phyloP scores from a whole-genome alignment of 73 alveolate species.

The Paramecium pentaurelia region DNA sequence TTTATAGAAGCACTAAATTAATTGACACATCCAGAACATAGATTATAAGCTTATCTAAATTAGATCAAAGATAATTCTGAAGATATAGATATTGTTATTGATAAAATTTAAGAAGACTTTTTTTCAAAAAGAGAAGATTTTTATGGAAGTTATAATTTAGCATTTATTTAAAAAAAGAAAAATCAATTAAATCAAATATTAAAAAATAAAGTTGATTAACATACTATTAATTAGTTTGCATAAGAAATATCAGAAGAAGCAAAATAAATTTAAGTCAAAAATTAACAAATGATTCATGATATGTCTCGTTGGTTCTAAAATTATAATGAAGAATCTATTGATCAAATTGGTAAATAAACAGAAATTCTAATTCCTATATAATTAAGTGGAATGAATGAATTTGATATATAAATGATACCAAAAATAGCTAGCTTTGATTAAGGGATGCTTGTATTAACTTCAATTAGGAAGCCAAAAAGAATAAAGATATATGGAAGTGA shows the following conservation, averaged over 20 bases:
- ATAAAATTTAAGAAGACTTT: neutral
- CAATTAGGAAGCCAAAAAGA: conserved; percentile 96
- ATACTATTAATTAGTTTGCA: neutral
- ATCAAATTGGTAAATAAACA: conserved; percentile 51
- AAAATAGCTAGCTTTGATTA: conserved; percentile 88
- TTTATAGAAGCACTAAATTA: conserved; percentile 90
- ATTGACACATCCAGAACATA: conserved; percentile 94
- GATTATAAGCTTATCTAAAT: conserved; percentile 86
- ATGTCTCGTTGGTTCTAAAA: conserved; percentile 89
- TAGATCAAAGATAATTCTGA: conserved; percentile 75
- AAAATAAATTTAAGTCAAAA: conserved; percentile 19
- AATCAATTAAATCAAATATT: neutral
- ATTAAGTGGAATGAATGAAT: conserved; percentile 67
- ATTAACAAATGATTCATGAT: conserved; percentile 74
- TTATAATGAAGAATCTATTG: conserved; percentile 68
- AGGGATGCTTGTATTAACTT: conserved; percentile 81
- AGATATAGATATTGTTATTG: conserved; percentile 41
- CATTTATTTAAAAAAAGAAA: neutral
- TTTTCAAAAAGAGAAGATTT: neutral
- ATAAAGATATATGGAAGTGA: conserved; percentile 92
- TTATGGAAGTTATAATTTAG: neutral
- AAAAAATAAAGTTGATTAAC: neutral
- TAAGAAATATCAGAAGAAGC: neutral
- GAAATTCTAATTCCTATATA: conserved; percentile 7
- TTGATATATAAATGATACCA: neutral